These are phyloP conservation scores for Aspergillus ochraceoroseus DNA, from an alignment of 2,329 filamentous ascomycete genomes.

Conservation along the genomic window DNA sequence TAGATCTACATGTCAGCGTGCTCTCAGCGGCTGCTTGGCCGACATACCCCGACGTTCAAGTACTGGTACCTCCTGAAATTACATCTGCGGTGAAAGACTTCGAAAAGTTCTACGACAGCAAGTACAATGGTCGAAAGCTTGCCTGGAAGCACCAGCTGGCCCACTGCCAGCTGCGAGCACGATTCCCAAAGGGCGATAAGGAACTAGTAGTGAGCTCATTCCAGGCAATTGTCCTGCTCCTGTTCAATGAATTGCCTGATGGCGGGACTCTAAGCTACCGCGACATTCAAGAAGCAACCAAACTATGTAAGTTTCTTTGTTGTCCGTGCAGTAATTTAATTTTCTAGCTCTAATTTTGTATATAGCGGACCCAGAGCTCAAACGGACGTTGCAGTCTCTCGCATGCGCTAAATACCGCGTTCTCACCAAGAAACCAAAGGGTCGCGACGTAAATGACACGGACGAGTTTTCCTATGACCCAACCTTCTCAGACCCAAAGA, in stretches of 20 bases:
- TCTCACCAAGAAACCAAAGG: constrained; percentile 77
- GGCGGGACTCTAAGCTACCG: constrained; percentile 66
- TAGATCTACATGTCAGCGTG: constrained; percentile 82
- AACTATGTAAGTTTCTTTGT: constrained; percentile 54
- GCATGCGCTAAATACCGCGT: constrained; percentile 86
- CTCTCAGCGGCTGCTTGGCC: constrained; percentile 93
- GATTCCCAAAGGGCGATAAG: constrained; percentile 73
- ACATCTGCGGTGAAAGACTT: constrained; percentile 73
- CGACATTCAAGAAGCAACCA: constrained; percentile 69
- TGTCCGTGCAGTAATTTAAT: not conserved
- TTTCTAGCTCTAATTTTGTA: constrained; percentile 24
- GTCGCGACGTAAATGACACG: constrained; percentile 68
- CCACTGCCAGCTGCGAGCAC: constrained; percentile 78
- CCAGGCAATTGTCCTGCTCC: constrained; percentile 81
- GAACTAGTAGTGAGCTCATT: constrained; percentile 88
- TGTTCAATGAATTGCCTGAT: constrained; percentile 71
- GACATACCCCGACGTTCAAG: constrained; percentile 70
- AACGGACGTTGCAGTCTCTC: constrained; percentile 87
- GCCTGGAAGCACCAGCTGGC: constrained; percentile 92
- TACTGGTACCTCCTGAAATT: constrained; percentile 72
- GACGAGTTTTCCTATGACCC: constrained; percentile 84
- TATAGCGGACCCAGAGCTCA: constrained; percentile 66
- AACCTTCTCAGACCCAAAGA: constrained; percentile 71
- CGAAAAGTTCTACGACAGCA: constrained; percentile 77
- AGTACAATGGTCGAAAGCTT: constrained; percentile 81